Evolutionary conservation across 345 rosid genomes (phyloP).

Genomic region (Sonneratia alba): DNA sequence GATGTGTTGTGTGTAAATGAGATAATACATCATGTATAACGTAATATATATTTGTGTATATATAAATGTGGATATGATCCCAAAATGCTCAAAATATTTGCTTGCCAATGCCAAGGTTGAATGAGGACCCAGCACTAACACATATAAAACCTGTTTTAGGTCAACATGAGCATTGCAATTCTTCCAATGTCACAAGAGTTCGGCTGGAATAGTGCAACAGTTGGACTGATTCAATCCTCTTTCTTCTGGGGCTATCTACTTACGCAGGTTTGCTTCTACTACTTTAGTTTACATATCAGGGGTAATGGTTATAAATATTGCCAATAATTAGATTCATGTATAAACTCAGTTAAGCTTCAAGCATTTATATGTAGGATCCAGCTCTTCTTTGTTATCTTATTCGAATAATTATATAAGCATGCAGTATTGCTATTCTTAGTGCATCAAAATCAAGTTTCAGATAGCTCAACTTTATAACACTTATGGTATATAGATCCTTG

Average conservation of each 20-base stretch:
- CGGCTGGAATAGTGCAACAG: constrained; percentile 91
- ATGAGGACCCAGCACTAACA: background rate
- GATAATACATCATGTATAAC: background rate
- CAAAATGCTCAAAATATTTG: background rate
- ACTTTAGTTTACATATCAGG: background rate
- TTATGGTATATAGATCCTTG: constrained; percentile 46
- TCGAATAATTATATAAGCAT: background rate
- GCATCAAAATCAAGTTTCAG: background rate
- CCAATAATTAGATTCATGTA: background rate
- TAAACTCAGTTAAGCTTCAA: background rate
- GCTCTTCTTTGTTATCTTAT: background rate
- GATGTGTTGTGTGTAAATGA: background rate
- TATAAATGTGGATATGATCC: background rate
- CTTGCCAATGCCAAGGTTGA: background rate
- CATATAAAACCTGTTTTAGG: constrained; percentile 34
- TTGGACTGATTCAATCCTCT: constrained; percentile 94
- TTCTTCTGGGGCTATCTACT: constrained; percentile 99
- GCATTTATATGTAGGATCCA: background rate
- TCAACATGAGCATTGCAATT: constrained; percentile 97
- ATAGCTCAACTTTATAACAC: background rate
- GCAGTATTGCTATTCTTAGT: background rate
- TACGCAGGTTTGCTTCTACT: constrained; percentile 56
- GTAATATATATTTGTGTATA: background rate
- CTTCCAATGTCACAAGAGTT: constrained; percentile 96
- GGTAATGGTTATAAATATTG: background rate